Conservation (phyloP, 106 monocot genomes). For the Phalaenopsis equestris region DNA sequence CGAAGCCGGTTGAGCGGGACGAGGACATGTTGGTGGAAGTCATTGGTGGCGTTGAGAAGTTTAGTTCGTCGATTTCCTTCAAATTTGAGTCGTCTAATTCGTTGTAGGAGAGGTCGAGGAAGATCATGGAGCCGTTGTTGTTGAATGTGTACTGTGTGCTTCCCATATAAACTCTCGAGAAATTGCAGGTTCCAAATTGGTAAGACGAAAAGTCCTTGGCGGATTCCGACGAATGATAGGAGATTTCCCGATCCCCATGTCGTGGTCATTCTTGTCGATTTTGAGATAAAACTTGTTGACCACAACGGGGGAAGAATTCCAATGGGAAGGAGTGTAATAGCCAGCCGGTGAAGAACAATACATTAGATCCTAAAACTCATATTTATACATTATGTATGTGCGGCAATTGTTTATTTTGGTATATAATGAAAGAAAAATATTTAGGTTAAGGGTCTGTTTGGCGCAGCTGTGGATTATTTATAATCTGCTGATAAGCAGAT, state of each 20-base stretch:
- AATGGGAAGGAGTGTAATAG: too few species aligned
- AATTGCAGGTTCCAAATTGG: conserved; percentile 64
- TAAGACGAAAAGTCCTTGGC: conserved; percentile 41
- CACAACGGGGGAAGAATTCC: too few species aligned
- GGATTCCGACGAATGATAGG: conserved; percentile 78
- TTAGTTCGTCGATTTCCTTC: conserved; percentile 60
- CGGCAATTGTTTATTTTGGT: too few species aligned
- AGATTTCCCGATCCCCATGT: conserved; percentile 69
- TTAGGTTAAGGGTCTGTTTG: too few species aligned
- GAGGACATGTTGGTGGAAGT: conserved; percentile 57
- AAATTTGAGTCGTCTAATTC: conserved; percentile 49
- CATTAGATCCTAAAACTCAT: too few species aligned
- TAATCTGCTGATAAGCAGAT: too few species aligned
- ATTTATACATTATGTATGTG: too few species aligned
- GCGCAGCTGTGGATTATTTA: too few species aligned
- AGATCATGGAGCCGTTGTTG: conserved; percentile 91
- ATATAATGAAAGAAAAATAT: too few species aligned
- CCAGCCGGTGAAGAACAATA: too few species aligned
- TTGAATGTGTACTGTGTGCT: conserved; percentile 79
- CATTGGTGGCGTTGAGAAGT: conserved; percentile 70
- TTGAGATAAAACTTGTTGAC: conserved; percentile 32
- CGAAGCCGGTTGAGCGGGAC: conserved; percentile 76
- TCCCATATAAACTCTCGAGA: conserved; percentile 80
- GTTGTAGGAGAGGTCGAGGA: conserved; percentile 85
- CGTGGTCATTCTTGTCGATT: conserved; percentile 64